phyloP scores from a whole-genome alignment of 2,329 filamentous ascomycete genomes.

The Fusarium oxysporum region DNA sequence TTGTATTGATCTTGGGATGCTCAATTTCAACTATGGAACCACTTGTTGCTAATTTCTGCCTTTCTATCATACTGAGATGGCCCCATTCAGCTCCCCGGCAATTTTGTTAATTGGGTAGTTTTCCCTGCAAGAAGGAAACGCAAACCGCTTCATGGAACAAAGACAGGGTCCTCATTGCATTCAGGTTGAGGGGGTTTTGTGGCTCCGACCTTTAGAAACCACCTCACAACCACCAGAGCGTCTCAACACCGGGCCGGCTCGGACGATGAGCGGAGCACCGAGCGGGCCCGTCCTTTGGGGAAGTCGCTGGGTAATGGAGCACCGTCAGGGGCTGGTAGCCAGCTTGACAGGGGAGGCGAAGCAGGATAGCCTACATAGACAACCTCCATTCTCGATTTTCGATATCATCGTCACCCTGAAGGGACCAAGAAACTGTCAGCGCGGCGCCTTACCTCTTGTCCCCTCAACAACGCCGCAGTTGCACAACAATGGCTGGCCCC shows the following conservation, averaged over 20 bases:
- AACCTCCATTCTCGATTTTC: slow-evolving; percentile 28
- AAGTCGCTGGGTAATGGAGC: slow-evolving; percentile 27
- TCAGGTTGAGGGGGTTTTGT: slow-evolving; percentile 31
- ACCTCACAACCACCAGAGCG: slow-evolving; percentile 25
- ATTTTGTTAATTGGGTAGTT: slow-evolving; percentile 24
- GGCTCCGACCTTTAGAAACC: slow-evolving; percentile 32
- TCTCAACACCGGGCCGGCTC: slow-evolving; percentile 44
- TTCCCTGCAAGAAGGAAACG: slow-evolving; percentile 18
- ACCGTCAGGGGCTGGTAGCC: slow-evolving; percentile 14
- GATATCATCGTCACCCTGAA: slow-evolving; percentile 24
- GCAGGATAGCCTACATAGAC: slow-evolving; percentile 18
- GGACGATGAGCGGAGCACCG: slow-evolving; percentile 44
- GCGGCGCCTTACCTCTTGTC: slow-evolving; percentile 18
- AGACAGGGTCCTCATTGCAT: slow-evolving; percentile 30
- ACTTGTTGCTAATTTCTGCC: not conserved
- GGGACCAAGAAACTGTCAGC: slow-evolving; percentile 14
- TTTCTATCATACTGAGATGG: slow-evolving; percentile 19
- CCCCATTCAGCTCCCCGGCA: slow-evolving; percentile 9
- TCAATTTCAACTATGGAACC: slow-evolving; percentile 1
- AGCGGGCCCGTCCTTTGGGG: slow-evolving; percentile 31
- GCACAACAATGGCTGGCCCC: slow-evolving; percentile 6
- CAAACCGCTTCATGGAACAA: slow-evolving; percentile 18
- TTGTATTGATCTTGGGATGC: not conserved
- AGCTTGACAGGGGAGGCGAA: slow-evolving; percentile 27
- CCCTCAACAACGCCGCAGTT: slow-evolving; percentile 4